Percentiles rank a stretch among this genome's conserved stretches.
Evolutionary conservation across 768 basidiomycete genomes (phyloP).

Genomic region (Suillus cothurnatus): DNA sequence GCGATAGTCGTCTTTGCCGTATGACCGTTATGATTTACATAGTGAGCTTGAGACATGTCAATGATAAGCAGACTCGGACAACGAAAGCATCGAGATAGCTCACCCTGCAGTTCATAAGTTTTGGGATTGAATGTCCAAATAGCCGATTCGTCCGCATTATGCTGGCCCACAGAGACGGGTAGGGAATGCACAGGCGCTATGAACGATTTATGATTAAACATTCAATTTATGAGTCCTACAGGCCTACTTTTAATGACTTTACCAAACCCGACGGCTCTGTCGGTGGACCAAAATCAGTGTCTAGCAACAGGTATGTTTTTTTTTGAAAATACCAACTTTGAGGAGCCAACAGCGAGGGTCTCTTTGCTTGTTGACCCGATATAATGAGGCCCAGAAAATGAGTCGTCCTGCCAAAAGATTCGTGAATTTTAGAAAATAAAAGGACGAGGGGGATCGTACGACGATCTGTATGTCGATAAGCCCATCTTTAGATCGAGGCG

Average conservation of each 20-base stretch:
- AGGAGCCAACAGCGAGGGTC: slow-evolving; percentile 17
- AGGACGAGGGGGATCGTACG: slow-evolving; percentile 24
- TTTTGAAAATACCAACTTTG: slow-evolving; percentile 12
- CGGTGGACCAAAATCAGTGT: slow-evolving; percentile 2
- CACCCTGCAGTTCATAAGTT: slow-evolving; percentile 45
- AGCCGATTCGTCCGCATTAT: slow-evolving; percentile 41
- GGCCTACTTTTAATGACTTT: slow-evolving; percentile 40
- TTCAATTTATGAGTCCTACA: neutral
- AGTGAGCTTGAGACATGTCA: slow-evolving; percentile 38
- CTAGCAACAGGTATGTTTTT: neutral
- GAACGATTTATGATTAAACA: slow-evolving; percentile 1
- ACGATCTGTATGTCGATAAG: slow-evolving; percentile 40
- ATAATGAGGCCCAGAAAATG: slow-evolving; percentile 40
- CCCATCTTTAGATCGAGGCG: slow-evolving; percentile 21
- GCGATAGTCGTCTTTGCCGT: slow-evolving; percentile 40
- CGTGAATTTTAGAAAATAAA: neutral
- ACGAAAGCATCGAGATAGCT: slow-evolving; percentile 6
- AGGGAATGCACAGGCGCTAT: slow-evolving; percentile 36
- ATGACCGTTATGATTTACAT: slow-evolving; percentile 47
- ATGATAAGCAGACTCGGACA: neutral
- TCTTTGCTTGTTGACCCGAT: slow-evolving; percentile 36
- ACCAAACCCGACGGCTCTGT: slow-evolving; percentile 38
- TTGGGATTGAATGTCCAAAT: slow-evolving; percentile 46
- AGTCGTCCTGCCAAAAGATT: slow-evolving; percentile 35
- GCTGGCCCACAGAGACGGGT: slow-evolving; percentile 26